Conservation (phyloP, 768 basidiomycete species). For the Boletales sp. region DNA sequence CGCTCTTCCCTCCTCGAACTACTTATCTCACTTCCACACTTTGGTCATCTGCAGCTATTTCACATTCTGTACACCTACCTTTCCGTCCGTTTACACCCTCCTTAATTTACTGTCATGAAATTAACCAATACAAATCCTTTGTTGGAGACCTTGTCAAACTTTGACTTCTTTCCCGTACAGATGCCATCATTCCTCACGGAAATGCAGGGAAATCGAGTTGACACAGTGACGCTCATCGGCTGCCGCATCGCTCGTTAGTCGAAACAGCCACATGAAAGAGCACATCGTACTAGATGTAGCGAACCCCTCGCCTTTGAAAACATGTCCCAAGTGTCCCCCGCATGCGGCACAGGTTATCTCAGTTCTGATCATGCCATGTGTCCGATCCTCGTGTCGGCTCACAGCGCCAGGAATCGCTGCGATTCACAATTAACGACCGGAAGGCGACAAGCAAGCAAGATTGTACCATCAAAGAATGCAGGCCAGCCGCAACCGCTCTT, state of each 20-base stretch:
- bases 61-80: conserved; percentile 20
- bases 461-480: conserved; percentile 88
- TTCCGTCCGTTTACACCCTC: conserved; percentile 11
- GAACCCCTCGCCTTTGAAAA: conserved; percentile 91
- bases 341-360: conserved; percentile 91
- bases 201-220: conserved; percentile 83
- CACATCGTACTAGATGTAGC: conserved; percentile 63
- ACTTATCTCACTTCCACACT: conserved; percentile 1
- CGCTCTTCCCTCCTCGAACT: too few species aligned
- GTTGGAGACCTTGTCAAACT: background rate
- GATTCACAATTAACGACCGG: background rate
- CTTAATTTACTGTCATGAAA: conserved; percentile 22
- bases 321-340: conserved; percentile 91
- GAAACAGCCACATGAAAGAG: background rate
- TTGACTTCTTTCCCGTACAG: background rate
- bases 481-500: conserved; percentile 95
- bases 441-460: background rate
- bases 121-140: conserved; percentile 10
- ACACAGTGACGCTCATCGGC: conserved; percentile 87
- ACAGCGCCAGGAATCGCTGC: conserved; percentile 89
- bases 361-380: conserved; percentile 64
- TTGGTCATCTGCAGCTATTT: conserved; percentile 15
- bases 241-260: conserved; percentile 26
- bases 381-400: conserved; percentile 65
- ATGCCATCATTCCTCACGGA: conserved; percentile 41